Percentiles rank a stretch among this genome's conserved stretches.
phyloP scores from a whole-genome alignment of 805 yeast species.

The Torulaspora delbrueckii region DNA sequence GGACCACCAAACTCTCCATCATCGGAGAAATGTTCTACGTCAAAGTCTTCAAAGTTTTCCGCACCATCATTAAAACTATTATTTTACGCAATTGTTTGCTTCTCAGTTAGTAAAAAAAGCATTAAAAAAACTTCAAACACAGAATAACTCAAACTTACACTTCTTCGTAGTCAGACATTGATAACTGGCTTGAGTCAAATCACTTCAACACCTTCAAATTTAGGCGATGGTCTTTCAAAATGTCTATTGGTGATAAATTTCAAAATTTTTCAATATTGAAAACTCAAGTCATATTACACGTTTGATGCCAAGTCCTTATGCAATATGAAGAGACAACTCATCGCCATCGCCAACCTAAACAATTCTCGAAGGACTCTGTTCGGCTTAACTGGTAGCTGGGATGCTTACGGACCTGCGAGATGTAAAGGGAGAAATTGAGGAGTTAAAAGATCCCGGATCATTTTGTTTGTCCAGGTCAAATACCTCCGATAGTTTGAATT shows the following conservation, averaged over 20 bases:
- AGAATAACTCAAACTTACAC: slow-evolving; percentile 32
- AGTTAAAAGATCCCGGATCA: neutral
- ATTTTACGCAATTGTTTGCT: slow-evolving; percentile 1
- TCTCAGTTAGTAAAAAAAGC: slow-evolving; percentile 6
- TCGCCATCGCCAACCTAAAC: neutral
- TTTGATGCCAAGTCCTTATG: neutral
- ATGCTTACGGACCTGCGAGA: neutral
- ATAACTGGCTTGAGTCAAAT: neutral
- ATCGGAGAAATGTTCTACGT: slow-evolving; percentile 78
- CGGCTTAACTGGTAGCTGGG: neutral
- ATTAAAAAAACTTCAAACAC: neutral
- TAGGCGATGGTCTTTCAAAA: neutral
- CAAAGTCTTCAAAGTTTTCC: slow-evolving; percentile 74
- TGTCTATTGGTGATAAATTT: slow-evolving; percentile 1
- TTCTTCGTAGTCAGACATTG: slow-evolving; percentile 55
- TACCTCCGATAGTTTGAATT: slow-evolving; percentile 7
- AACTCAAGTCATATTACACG: slow-evolving; percentile 1
- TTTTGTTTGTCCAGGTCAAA: slow-evolving; percentile 7
- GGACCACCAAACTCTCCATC: slow-evolving; percentile 47
- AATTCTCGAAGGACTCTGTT: neutral
- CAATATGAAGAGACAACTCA: neutral
- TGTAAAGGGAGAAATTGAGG: neutral
- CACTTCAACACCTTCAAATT: neutral
- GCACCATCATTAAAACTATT: slow-evolving; percentile 59
- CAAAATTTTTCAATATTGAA: slow-evolving; percentile 7